Evolutionary conservation across 306 rosid genomes (phyloP), one percentile per base, ranked within the genome.

Genomic region (Pachyrhizus erosus): DNA sequence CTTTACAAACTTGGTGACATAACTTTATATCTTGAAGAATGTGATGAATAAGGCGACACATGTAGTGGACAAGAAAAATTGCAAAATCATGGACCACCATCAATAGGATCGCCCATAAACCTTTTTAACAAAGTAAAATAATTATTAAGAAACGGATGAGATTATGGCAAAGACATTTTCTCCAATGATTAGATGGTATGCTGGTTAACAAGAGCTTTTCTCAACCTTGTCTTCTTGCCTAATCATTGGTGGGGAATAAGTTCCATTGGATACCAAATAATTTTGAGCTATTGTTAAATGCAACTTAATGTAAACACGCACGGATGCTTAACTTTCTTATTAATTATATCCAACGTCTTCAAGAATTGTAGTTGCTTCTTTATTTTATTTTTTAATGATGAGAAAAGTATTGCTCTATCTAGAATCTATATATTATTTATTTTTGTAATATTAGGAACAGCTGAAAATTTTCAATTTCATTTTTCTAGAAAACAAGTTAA

Each of bases 91-190:
- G 85, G 87, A 78, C 86, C 71, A 42, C 84, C 89, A 75, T 83
- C 73, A 83, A 83, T 79, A 79, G 82, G 87, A 86, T 86, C 87
- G 77, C 84, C 89, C 87, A 79, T 69, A 81, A 87, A 31, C 31
- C 70, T 20, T 52, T 74, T 31, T 48, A 57, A 77, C 76, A 79
- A 79, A 80, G 75, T 78, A 75, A 79, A 79, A 78, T 86, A 83
- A 87, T 81, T 84, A 87, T 81, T 84, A 78, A 77, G 70, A 83
- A 84, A 84, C 1, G 23, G 75, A 69, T 69, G 70, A 62, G 75
- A 45, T 58, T 65, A 42, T 48, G 80, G 75, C 87, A 82, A 78
- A 82, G 71, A 79, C 87, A 74, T 69, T 82, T 84, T 78, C 82
- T 78, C 84, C 86, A 78, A 84, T 87, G 86, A 87, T 87, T 87